Evolutionary conservation across 768 basidiomycete species (phyloP), one percentile per base, ranked within the genome.

Genomic region (Tulasnella sp.): DNA sequence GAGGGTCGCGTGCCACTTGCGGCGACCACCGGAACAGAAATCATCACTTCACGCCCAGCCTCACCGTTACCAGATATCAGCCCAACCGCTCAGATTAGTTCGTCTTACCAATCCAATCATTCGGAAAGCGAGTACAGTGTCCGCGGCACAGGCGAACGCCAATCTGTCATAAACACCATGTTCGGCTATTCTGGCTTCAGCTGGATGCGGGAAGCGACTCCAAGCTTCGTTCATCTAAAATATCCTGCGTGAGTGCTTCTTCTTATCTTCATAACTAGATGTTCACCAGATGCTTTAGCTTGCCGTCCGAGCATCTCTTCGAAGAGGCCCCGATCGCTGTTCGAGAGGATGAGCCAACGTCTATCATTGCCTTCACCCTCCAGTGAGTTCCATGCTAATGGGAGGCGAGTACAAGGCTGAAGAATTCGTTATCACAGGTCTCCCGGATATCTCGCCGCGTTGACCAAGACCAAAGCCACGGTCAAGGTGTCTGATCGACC

Each of bases 311-410:
- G 83, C 96, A 99, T 83, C 92, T 99, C 73, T 98, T 98, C 86
- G 89, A 94, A 48, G 97, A 97, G 83, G 96, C 95, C 21, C 92
- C 93, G 2, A 97, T 99, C 90, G 92, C 98, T 75, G 93, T 99
- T 27, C 90, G 97, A 27, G 96, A 96, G 27, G 96, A 98, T 84
- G 98, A 99, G 83, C 98, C 97, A 2, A 98, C 97, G 0, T 98
- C 97, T 24, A 98, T 99, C 83, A 96, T 99, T 81, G 97, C 98
- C 9, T 91, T 98, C 79, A 95, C 96, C 7, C 86, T 99, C 74
- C 94, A 93, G 95, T 95, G 83, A 83, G 90, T 85, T 10, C 21
- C 75, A 74, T 19, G 40, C 27, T 38, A 44, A n/a, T 31, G 27
- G 3, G 27, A 76, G 52, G 73, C 21, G 40, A 52, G 68, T 77